A percentile compares a stretch with the other conserved stretches of the same genome.
Conservation (phyloP, 805 yeast species). For the Lachancea lanzarotensis region DNA sequence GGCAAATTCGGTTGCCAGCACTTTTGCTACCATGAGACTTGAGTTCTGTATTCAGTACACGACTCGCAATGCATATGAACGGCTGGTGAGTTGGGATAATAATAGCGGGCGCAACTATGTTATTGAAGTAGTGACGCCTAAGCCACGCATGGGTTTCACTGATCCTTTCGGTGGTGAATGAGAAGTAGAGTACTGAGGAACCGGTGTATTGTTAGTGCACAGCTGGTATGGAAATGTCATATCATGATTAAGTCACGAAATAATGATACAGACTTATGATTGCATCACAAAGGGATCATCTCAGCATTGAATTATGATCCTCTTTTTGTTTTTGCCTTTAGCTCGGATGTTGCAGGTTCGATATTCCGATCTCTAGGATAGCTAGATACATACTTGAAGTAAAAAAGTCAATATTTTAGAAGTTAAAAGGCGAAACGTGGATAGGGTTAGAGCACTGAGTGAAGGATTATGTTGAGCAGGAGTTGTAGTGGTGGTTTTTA, state of each 20-base stretch:
- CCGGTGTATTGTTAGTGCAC: not conserved
- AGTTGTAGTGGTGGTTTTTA: no score
- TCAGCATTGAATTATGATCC: not conserved
- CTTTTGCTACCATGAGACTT: constrained; percentile 5
- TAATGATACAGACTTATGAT: not conserved
- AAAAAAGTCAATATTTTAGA: no score
- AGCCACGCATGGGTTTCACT: constrained; percentile 17
- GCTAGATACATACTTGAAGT: not conserved
- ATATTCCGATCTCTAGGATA: not conserved
- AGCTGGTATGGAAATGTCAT: not conserved
- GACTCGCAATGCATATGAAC: constrained; percentile 17
- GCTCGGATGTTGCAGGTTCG: constrained; percentile 2
- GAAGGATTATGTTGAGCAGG: no score
- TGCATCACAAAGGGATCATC: not conserved
- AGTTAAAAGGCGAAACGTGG: no score
- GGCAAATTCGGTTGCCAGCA: not conserved
- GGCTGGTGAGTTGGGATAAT: constrained; percentile 29
- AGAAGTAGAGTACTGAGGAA: not conserved
- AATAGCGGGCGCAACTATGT: constrained; percentile 24
- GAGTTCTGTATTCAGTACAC: constrained; percentile 29
- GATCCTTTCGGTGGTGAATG: constrained; percentile 17
- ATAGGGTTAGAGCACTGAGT: no score
- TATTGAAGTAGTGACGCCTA: constrained; percentile 4
- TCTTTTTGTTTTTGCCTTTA: not conserved
- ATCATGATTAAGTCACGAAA: not conserved